Evolutionary conservation across 306 rosid species (phyloP).

Genomic region (Geum urbanum): DNA sequence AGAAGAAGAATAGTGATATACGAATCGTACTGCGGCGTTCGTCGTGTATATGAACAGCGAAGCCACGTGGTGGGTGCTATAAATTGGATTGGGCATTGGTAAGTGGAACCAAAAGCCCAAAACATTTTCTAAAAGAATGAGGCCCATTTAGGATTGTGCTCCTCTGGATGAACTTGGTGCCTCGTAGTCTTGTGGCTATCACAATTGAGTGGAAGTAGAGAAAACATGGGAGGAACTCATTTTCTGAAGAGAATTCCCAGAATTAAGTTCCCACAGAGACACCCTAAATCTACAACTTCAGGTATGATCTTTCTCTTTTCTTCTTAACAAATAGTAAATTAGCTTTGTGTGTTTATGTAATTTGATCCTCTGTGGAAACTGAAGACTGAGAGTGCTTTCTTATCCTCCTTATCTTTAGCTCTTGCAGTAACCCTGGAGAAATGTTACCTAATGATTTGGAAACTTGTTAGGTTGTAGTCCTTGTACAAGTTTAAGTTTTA

Average conservation of each 20-base stretch:
- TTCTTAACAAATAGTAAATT: no score
- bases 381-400: no score
- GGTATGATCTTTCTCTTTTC: not conserved
- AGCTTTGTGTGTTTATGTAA: no score
- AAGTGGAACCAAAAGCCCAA: not conserved
- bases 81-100: not conserved
- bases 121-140: not conserved
- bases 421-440: no score
- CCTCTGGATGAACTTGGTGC: no score
- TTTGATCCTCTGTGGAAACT: no score
- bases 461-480: no score
- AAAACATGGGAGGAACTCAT: conserved; percentile 1
- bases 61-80: conserved; percentile 17
- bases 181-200: not conserved
- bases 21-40: not conserved
- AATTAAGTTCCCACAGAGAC: not conserved
- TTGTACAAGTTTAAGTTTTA: no score
- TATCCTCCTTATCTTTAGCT: no score
- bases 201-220: not conserved
- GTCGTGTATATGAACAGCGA: not conserved
- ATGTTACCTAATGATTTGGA: no score
- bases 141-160: no score
- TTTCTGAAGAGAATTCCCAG: conserved; percentile 1
- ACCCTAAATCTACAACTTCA: not conserved
- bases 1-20: not conserved